A percentile compares a stretch with the other conserved stretches of the same genome.
phyloP scores from a whole-genome alignment of 2,329 filamentous ascomycete genomes.

The Aureobasidium leucospermi region DNA sequence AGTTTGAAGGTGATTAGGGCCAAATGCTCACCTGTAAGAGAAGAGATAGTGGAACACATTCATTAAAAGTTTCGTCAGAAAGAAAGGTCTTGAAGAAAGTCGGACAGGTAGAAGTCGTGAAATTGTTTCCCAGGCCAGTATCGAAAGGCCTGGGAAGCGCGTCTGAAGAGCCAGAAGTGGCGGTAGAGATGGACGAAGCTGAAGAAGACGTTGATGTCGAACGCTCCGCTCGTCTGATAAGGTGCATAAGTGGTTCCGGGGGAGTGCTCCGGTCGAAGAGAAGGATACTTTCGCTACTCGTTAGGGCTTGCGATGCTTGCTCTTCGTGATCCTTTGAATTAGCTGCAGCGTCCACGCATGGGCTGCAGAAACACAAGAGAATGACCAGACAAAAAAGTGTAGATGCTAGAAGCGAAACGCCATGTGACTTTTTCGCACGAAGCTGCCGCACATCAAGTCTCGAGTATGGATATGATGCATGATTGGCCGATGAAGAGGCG shows the following conservation, averaged over 20 bases:
- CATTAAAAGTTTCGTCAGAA: constrained; percentile 56
- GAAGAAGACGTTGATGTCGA: constrained; percentile 8
- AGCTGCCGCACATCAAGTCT: background rate
- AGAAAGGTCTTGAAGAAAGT: constrained; percentile 63
- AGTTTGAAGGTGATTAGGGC: background rate
- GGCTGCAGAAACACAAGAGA: constrained; percentile 1
- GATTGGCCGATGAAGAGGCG: background rate
- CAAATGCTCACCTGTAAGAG: constrained; percentile 60
- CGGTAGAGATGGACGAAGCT: background rate
- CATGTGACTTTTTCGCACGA: background rate
- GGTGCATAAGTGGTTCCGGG: background rate
- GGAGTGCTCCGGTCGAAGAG: constrained; percentile 14
- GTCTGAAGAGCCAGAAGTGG: constrained; percentile 3
- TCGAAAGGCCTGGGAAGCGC: constrained; percentile 39
- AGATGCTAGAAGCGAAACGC: background rate
- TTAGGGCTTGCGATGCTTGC: background rate
- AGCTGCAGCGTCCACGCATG: background rate
- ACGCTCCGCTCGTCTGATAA: constrained; percentile 11
- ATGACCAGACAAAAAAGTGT: background rate
- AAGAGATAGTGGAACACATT: constrained; percentile 77
- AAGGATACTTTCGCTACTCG: constrained; percentile 4
- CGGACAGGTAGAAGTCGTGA: constrained; percentile 50
- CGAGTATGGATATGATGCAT: background rate
- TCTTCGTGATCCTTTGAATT: background rate
- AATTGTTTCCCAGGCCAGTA: constrained; percentile 44